A percentile compares a stretch with the other conserved stretches of the same genome.
phyloP scores from a whole-genome alignment of 2,329 filamentous ascomycete species.

The Stemphylium vesicarium region DNA sequence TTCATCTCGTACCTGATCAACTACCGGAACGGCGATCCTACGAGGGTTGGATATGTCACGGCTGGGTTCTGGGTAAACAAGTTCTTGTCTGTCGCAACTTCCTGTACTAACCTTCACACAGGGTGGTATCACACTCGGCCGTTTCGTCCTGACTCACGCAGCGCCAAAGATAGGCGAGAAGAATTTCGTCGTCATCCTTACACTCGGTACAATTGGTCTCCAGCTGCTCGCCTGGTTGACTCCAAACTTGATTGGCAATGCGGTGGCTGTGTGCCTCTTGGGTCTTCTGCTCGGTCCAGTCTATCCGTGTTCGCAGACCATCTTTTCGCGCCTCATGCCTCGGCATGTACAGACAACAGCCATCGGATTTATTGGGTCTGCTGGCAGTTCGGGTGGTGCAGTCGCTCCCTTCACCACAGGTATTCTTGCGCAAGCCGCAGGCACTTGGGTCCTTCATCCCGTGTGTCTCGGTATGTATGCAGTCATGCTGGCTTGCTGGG shows the following conservation, averaged over 20 bases:
- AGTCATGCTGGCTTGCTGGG: constrained; percentile 72
- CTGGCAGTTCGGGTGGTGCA: constrained; percentile 72
- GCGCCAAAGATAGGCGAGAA: constrained; percentile 74
- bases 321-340: constrained; percentile 68
- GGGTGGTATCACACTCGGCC: constrained; percentile 77
- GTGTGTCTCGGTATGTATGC: constrained; percentile 71
- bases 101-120: constrained; percentile 47
- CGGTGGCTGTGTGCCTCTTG: constrained; percentile 63
- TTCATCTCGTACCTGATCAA: constrained; percentile 84
- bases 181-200: constrained; percentile 68
- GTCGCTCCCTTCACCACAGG: constrained; percentile 71
- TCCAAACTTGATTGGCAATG: constrained; percentile 67
- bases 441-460: constrained; percentile 69
- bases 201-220: constrained; percentile 67
- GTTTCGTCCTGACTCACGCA: constrained; percentile 72
- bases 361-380: constrained; percentile 71
- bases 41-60: constrained; percentile 79
- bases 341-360: constrained; percentile 66
- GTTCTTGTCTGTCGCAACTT: not conserved
- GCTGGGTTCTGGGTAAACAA: constrained; percentile 65
- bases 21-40: constrained; percentile 71
- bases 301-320: constrained; percentile 73
- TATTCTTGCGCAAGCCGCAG: constrained; percentile 65
- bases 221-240: constrained; percentile 81
- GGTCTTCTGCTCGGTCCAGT: constrained; percentile 79